Evolutionary conservation across 78 protist genomes (phyloP), one percentile per base, ranked within the genome.

Genomic region (Dictyostelium firmibasis): DNA sequence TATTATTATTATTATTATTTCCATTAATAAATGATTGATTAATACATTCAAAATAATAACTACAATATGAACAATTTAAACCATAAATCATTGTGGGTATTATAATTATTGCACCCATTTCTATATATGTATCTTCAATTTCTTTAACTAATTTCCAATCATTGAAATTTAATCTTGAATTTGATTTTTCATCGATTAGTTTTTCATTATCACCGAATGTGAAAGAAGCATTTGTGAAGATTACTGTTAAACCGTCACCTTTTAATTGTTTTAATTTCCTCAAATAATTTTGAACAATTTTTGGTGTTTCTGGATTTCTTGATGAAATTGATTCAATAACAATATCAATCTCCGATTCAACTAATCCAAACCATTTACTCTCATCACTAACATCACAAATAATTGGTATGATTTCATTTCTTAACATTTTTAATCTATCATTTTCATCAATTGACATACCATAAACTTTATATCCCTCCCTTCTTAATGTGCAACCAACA

Each of bases 331-430:
- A 72, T 72, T 72, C 79, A 33, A 72, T 72, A 1, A 72, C 79
- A 7, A 72, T 35, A 18, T 72, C 79, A 29, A 72, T 72, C 9
- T 33, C 36, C 33, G 16, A 4, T 33, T 16, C 33, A 2, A 33
- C 44, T 18, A 33, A 13, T 29, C 8, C 25, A 29, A 16, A 14
- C 79, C 79, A 72, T 29, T 20, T 72, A 29, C 25, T 16, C 3
- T 33, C 36, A 33, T 72, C 20, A 33, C 23, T 13, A 4, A 72
- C 11, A 72, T 72, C 79, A 13, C 25, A 6, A 31, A 72, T 72
- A 72, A 72, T 72, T 72, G 79, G 79, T 72, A 72, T 72, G 6
- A 72, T 72, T 72, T 72, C 79, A 72, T 72, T 72, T 33, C 25
- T 29, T 1, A 29, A 27, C 38, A 72, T 31, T 33, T 72, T 72